Evolutionary conservation across 768 basidiomycete genomes (phyloP).

Genomic region (Rhizopogon sp.): DNA sequence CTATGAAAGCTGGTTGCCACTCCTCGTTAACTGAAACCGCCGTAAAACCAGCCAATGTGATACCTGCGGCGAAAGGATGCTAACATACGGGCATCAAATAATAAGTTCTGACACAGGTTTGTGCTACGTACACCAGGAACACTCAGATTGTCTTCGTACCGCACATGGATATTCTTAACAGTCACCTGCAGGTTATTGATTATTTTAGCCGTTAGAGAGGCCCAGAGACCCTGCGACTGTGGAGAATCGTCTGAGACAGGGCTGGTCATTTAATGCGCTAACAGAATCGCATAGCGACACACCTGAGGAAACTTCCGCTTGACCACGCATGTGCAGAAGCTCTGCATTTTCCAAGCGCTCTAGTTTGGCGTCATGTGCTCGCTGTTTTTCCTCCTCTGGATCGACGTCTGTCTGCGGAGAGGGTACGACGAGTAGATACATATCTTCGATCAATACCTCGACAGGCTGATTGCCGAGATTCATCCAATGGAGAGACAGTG

Average conservation of each 20-base stretch:
- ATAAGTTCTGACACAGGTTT: background rate
- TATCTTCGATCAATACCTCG: constrained; percentile 87
- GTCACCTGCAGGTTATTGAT: constrained; percentile 96
- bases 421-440: constrained; percentile 90
- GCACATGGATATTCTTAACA: constrained; percentile 91
- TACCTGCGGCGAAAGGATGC: constrained; percentile 92
- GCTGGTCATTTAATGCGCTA: background rate
- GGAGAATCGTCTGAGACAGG: constrained; percentile 40
- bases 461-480: constrained; percentile 87
- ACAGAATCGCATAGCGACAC: constrained; percentile 8
- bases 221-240: constrained; percentile 82
- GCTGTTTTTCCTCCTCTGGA: constrained; percentile 78
- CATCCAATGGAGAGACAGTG: constrained; percentile 84
- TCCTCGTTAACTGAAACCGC: constrained; percentile 83
- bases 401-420: constrained; percentile 63
- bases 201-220: constrained; percentile 81
- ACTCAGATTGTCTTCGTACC: constrained; percentile 93
- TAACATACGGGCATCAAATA: constrained; percentile 23
- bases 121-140: constrained; percentile 74
- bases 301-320: constrained; percentile 50
- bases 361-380: constrained; percentile 80
- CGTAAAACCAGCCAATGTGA: constrained; percentile 84
- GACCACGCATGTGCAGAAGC: constrained; percentile 61
- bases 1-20: constrained; percentile 91
- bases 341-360: constrained; percentile 90